A percentile compares a stretch with the other conserved stretches of the same genome.
Evolutionary conservation across 2,329 filamentous ascomycete genomes (phyloP).

Genomic region (Cercospora berteroae): DNA sequence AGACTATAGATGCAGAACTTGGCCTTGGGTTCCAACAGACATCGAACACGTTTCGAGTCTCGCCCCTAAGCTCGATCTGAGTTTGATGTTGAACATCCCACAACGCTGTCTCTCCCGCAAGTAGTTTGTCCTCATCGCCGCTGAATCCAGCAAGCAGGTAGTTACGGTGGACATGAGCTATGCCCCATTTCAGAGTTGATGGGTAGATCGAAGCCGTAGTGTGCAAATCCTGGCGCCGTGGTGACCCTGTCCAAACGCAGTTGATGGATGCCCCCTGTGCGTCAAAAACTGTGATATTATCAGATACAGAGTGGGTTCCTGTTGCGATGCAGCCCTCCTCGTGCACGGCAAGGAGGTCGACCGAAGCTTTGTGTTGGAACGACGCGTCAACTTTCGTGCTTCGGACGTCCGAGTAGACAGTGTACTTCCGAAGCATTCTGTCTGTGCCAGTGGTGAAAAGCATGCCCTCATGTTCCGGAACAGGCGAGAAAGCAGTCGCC

Average conservation of each 20-base stretch:
- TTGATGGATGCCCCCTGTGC: neutral
- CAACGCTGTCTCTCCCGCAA: slow-evolving; percentile 53
- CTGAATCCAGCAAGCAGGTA: slow-evolving; percentile 57
- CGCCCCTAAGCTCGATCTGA: slow-evolving; percentile 45
- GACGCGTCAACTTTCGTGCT: slow-evolving; percentile 19
- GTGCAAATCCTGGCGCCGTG: slow-evolving; percentile 25
- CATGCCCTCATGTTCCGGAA: slow-evolving; percentile 20
- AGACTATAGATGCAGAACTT: slow-evolving; percentile 40
- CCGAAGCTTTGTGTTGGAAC: slow-evolving; percentile 47
- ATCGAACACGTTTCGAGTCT: slow-evolving; percentile 58
- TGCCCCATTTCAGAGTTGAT: slow-evolving; percentile 52
- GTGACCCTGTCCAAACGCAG: slow-evolving; percentile 21
- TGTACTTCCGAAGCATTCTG: slow-evolving; percentile 45
- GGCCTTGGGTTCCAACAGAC: slow-evolving; percentile 55
- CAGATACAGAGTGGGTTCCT: slow-evolving; percentile 19
- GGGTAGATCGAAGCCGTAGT: slow-evolving; percentile 39
- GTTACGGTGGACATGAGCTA: slow-evolving; percentile 37
- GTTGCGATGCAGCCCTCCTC: slow-evolving; percentile 25
- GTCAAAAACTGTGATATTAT: slow-evolving; percentile 26
- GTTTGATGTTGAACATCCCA: slow-evolving; percentile 51
- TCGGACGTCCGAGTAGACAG: neutral
- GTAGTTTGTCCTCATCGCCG: slow-evolving; percentile 39
- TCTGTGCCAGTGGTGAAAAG: slow-evolving; percentile 54
- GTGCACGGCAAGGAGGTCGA: slow-evolving; percentile 51
- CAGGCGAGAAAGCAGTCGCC: slow-evolving; percentile 52